phyloP scores from a whole-genome alignment of 2,329 filamentous ascomycete genomes.

The Fusarium tjaetaba region DNA sequence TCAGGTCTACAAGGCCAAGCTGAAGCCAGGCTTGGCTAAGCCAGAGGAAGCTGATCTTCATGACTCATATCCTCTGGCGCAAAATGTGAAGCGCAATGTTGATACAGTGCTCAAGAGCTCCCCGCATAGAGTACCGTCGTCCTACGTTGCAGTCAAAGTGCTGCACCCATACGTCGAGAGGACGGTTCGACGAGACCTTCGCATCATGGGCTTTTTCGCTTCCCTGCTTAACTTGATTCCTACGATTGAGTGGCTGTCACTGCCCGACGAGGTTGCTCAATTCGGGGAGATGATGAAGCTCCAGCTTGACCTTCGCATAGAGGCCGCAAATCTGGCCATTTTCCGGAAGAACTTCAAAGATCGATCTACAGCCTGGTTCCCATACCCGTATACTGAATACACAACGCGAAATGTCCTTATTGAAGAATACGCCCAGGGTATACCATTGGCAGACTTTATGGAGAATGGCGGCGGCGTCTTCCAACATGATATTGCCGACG shows the following conservation, averaged over 20 bases:
- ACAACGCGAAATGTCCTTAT: conserved; percentile 92
- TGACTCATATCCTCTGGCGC: conserved; percentile 61
- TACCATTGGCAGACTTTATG: conserved; percentile 89
- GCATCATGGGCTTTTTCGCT: conserved; percentile 95
- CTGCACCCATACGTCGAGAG: conserved; percentile 92
- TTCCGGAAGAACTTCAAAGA: conserved; percentile 93
- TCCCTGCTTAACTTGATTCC: conserved; percentile 84
- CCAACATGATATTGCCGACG: conserved; percentile 92
- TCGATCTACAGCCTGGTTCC: conserved; percentile 94
- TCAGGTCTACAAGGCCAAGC: conserved; percentile 95
- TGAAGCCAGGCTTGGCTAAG: conserved; percentile 80
- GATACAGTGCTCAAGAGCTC: conserved; percentile 87
- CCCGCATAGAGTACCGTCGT: conserved; percentile 85
- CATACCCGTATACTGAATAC: conserved; percentile 91
- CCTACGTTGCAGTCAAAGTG: conserved; percentile 95
- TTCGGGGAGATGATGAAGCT: conserved; percentile 99
- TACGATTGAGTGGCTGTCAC: conserved; percentile 95
- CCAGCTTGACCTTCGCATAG: conserved; percentile 95
- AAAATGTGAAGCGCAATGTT: conserved; percentile 82
- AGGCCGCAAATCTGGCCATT: conserved; percentile 86
- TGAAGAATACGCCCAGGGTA: conserved; percentile 95
- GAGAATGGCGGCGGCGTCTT: conserved; percentile 92
- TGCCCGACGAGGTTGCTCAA: conserved; percentile 92
- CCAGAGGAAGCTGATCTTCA: conserved; percentile 68
- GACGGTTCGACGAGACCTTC: conserved; percentile 87